Evolutionary conservation across 306 rosid genomes (phyloP).

Genomic region (Senna tora): DNA sequence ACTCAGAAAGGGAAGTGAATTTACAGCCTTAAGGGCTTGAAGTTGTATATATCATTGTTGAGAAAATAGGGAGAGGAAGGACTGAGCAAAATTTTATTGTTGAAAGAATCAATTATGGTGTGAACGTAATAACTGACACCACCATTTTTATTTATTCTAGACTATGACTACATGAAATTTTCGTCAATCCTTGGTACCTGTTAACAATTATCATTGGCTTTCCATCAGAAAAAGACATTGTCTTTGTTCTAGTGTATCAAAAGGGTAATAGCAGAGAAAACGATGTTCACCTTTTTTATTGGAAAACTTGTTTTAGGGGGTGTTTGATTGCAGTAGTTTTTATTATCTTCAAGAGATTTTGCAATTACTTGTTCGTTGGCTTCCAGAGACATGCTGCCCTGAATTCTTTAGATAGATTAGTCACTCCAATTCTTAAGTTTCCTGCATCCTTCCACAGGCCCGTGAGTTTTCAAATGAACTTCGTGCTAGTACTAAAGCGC

Average conservation of each 20-base stretch:
- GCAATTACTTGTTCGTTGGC: neutral
- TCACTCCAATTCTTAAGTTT: conserved; percentile 27
- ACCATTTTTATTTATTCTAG: neutral
- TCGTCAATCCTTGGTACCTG: neutral
- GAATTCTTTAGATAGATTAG: neutral
- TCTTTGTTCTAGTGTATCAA: neutral
- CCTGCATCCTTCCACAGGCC: conserved; percentile 59
- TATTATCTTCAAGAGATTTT: neutral
- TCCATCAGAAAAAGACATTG: neutral
- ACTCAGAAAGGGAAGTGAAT: neutral
- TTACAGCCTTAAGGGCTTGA: neutral
- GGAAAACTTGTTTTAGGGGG: neutral
- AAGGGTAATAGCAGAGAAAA: neutral
- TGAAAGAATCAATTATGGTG: neutral
- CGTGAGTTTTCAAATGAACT: conserved; percentile 96
- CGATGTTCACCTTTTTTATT: neutral
- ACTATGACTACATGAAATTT: neutral
- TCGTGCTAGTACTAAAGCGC: conserved; percentile 79
- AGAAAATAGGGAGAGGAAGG: neutral
- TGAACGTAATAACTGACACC: neutral
- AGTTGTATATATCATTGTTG: neutral
- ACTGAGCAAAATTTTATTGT: neutral
- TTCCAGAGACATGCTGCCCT: neutral
- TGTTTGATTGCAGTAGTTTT: neutral
- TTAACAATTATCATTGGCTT: neutral